Evolutionary conservation across 2,329 filamentous ascomycete genomes (phyloP), one percentile per base, ranked within the genome.

Genomic region (Paecilomyces sp.): DNA sequence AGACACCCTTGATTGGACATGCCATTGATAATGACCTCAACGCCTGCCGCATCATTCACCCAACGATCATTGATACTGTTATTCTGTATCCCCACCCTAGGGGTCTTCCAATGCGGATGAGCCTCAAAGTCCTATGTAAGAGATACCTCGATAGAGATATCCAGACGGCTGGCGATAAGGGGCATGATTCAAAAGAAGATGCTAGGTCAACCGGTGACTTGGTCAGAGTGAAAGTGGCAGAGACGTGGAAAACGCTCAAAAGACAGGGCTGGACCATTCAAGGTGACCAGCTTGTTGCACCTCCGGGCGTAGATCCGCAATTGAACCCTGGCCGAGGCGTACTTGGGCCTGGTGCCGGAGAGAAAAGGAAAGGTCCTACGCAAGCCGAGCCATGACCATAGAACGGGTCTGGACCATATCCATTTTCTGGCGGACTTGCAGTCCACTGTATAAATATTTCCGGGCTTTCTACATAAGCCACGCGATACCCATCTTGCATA

Each of bases 11-110:
- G 0, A 90, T 99, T 54, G 94, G 94, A 0, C 94, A 99, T 72
- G 92, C 91, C 0, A 85, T 97, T 8, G 94, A 99, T 69, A 99
- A 99, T 70, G 94, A 99, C 68, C 83, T 99, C 58, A 97, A 96
- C 71, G 85, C 88, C 2, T 81, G 88, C 50, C 88, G 93, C 36
- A 83, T 97, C 56, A 87, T 96, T 53, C 94, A 97, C 67, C 90
- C 89, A 0, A 89, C 84, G 0, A 81, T 97, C 58, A 84, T 97
- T 67, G 93, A 97, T 73, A 97, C 92, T 0, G 86, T 91, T 0
- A 76, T 97, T 0, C 81, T 97, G 0, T 99, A 85, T 71, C 92
- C 92, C 0, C 91, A 96, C 69, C 85, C 81, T 13, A 80, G 79
- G 15, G 91, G 92, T 1, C 77, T 97, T 1, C 94, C 94, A 0